Conservation (phyloP, 768 basidiomycete genomes). For the Epithele typhae region DNA sequence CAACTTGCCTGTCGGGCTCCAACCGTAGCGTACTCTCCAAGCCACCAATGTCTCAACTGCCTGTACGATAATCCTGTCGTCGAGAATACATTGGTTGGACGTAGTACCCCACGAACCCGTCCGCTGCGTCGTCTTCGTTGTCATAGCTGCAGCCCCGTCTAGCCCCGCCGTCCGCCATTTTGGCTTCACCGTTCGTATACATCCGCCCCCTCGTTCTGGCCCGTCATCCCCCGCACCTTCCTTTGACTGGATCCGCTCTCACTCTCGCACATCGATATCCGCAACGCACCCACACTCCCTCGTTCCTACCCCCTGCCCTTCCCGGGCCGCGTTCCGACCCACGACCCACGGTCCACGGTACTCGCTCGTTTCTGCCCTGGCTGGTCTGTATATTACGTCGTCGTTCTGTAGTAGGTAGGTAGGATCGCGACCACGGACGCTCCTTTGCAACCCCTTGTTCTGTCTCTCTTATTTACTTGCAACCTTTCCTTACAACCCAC, state of each 20-base stretch:
- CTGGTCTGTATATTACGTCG: background rate
- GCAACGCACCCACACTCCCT: too few relatives aligned
- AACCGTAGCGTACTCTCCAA: conserved; percentile 20
- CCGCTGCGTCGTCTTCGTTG: background rate
- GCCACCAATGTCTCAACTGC: conserved; percentile 18
- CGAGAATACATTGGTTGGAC: conserved; percentile 20
- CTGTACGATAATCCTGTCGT: conserved; percentile 20
- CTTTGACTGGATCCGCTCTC: too few relatives aligned
- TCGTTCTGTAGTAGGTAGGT: background rate
- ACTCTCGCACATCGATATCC: too few relatives aligned
- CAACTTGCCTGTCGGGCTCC: conserved; percentile 11
- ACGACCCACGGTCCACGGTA: too few relatives aligned
- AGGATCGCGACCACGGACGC: conserved; percentile 3
- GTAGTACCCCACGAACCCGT: conserved; percentile 9
- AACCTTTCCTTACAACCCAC: too few relatives aligned
- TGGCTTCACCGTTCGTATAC: too few relatives aligned
- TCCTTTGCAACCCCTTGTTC: background rate
- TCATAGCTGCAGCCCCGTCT: too few relatives aligned
- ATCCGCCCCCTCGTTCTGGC: background rate
- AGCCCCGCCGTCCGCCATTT: too few relatives aligned
- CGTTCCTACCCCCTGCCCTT: too few relatives aligned
- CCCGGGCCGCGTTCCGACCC: too few relatives aligned
- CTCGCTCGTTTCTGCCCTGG: too few relatives aligned
- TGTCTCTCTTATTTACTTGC: conserved; percentile 1
- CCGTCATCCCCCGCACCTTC: background rate